These are phyloP conservation scores for Dentipellis fragilis DNA, from an alignment of 768 basidiomycete species.

Conservation along the genomic window DNA sequence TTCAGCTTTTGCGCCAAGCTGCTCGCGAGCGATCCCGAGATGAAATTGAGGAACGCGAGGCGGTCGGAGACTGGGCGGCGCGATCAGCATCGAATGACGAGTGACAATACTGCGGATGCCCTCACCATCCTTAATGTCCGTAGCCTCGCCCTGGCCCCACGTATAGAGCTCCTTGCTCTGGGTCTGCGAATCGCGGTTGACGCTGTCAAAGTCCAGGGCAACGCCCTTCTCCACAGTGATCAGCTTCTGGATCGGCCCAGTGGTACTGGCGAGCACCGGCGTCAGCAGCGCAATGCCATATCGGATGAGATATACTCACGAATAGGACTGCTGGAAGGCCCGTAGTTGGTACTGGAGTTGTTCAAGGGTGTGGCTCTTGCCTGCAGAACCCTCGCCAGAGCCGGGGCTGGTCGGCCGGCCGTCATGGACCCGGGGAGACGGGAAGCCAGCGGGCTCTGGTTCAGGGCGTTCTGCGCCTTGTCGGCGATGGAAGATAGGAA, in stretches of 20 bases:
- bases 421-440: conserved; percentile 38
- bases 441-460: conserved; percentile 46
- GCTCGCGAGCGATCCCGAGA: conserved; percentile 56
- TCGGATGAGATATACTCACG: conserved; percentile 27
- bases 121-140: conserved; percentile 72
- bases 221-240: conserved; percentile 74
- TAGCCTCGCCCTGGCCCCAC: conserved; percentile 67
- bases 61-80: conserved; percentile 56
- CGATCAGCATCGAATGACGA: background rate
- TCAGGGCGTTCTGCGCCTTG: conserved; percentile 67
- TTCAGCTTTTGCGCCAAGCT: conserved; percentile 56
- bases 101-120: background rate
- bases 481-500: conserved; percentile 63
- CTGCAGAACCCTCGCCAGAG: conserved; percentile 12
- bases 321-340: conserved; percentile 64
- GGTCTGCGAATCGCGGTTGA: conserved; percentile 54
- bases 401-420: conserved; percentile 26
- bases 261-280: conserved; percentile 27
- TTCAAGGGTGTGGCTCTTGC: conserved; percentile 48
- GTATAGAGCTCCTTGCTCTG: conserved; percentile 80
- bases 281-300: background rate
- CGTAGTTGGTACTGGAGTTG: conserved; percentile 66
- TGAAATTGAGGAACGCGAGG: conserved; percentile 72
- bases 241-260: conserved; percentile 64
- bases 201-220: conserved; percentile 60